Evolutionary conservation across 805 yeast species (phyloP).

Genomic region (Saccharomyces cerevisiae): DNA sequence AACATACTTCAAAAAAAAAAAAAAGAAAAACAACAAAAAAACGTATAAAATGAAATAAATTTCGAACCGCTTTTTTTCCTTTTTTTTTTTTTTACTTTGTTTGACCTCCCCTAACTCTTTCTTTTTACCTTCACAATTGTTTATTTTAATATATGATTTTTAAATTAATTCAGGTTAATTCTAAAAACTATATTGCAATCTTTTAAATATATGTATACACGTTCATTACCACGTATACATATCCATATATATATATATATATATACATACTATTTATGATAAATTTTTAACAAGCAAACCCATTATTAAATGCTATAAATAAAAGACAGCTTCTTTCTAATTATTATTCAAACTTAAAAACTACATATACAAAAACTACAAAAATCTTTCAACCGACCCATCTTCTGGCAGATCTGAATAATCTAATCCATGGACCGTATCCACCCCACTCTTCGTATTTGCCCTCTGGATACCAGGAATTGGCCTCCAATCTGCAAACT

Average conservation of each 20-base stretch:
- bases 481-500: conserved; percentile 76
- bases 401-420: conserved; percentile 85
- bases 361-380: conserved; percentile 1
- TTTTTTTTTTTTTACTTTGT: background rate
- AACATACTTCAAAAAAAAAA: background rate
- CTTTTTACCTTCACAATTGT: background rate
- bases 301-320: background rate
- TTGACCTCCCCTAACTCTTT: background rate
- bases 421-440: conserved; percentile 90
- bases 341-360: background rate
- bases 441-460: conserved; percentile 58
- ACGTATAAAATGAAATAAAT: background rate
- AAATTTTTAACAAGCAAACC: background rate
- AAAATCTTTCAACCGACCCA: conserved; percentile 59
- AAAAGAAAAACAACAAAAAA: background rate
- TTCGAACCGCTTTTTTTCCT: background rate
- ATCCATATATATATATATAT: background rate
- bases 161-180: background rate
- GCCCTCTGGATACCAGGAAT: conserved; percentile 80
- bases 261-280: background rate
- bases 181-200: background rate
- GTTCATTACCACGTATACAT: background rate
- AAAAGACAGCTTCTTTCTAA: background rate
- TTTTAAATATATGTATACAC: background rate
- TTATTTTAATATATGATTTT: background rate